Conservation (phyloP, 306 rosid species). For the Cucurbita moschata region DNA sequence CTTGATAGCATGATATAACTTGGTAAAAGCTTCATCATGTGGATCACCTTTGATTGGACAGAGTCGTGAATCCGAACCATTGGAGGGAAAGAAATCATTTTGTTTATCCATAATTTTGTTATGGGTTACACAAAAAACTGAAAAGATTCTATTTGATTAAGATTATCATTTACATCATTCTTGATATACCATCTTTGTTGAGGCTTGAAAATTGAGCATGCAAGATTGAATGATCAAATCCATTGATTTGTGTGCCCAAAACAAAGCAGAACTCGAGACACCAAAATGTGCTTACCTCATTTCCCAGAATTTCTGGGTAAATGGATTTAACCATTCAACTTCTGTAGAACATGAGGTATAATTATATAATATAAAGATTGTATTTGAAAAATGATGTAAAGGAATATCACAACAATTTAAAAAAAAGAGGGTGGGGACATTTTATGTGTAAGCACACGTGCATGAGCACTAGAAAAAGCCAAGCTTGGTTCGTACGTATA, state of each 20-base stretch:
- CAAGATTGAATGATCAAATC: background rate
- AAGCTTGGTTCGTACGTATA: slow-evolving; percentile 6
- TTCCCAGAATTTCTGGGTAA: background rate
- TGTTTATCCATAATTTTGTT: background rate
- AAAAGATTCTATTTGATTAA: background rate
- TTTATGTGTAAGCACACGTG: slow-evolving; percentile 2
- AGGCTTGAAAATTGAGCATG: background rate
- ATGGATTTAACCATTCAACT: background rate
- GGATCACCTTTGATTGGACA: background rate
- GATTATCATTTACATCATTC: background rate
- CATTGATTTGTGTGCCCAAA: background rate
- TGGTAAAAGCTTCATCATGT: background rate
- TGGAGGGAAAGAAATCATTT: background rate
- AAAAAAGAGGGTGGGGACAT: background rate
- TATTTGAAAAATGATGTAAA: too few relatives aligned
- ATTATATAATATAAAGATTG: too few relatives aligned
- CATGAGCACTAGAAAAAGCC: background rate
- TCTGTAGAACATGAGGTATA: too few relatives aligned
- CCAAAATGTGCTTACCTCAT: background rate
- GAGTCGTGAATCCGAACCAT: background rate
- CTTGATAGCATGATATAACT: background rate
- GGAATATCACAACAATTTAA: too few relatives aligned
- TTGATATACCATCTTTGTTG: background rate
- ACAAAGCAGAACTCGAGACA: background rate
- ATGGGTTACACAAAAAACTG: background rate